Evolutionary conservation across 2,329 filamentous ascomycete species (phyloP).

Genomic region (Sclerotinia minor): DNA sequence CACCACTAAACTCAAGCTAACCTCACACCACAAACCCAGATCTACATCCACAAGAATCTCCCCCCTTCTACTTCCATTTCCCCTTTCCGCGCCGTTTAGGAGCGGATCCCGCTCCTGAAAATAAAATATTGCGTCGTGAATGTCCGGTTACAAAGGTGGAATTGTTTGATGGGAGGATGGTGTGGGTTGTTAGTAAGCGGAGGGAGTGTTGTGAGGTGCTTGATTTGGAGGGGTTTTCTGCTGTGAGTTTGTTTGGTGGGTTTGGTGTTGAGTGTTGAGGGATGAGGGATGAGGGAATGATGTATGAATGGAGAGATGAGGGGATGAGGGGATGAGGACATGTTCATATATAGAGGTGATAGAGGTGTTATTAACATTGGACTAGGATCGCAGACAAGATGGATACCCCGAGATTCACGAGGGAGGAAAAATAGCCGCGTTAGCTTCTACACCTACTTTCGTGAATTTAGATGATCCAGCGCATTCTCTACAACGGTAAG

Average conservation of each 20-base stretch:
- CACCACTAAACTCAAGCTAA: too few species aligned
- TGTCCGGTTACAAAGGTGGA: conserved; percentile 49
- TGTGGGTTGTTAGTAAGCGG: conserved; percentile 52
- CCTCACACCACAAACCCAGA: too few species aligned
- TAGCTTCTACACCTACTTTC: conserved; percentile 50
- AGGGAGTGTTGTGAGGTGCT: conserved; percentile 49
- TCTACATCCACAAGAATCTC: too few species aligned
- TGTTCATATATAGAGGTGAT: too few species aligned
- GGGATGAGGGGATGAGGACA: neutral
- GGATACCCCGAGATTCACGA: conserved; percentile 51
- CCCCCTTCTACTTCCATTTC: too few species aligned
- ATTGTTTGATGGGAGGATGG: conserved; percentile 49
- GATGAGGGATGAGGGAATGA: too few species aligned
- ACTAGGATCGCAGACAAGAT: conserved; percentile 44
- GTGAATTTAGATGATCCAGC: conserved; percentile 53
- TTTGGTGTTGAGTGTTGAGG: neutral
- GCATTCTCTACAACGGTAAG: conserved; percentile 49
- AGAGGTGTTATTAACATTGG: neutral
- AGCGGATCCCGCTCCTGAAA: too few species aligned
- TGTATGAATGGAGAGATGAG: too few species aligned
- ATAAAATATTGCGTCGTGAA: conserved; percentile 46
- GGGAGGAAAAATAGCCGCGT: conserved; percentile 51
- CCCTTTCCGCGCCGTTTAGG: too few species aligned
- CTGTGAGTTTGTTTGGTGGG: conserved; percentile 31
- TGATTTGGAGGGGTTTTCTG: conserved; percentile 50